Evolutionary conservation across 306 rosid genomes (phyloP).

Genomic region (Fragaria iinumae): DNA sequence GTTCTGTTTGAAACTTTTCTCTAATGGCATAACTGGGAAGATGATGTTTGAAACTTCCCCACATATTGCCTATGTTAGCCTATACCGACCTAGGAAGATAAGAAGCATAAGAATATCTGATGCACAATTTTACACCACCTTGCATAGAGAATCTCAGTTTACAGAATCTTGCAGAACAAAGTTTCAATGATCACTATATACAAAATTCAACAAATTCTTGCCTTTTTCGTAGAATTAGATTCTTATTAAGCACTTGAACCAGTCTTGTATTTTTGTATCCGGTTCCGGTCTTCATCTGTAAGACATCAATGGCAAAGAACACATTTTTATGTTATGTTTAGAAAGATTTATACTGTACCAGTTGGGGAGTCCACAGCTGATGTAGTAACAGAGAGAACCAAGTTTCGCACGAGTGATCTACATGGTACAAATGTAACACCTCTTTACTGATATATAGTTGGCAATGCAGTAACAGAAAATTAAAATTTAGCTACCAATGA

Average conservation of each 20-base stretch:
- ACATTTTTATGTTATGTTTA: slow-evolving; percentile 22
- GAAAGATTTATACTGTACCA: slow-evolving; percentile 30
- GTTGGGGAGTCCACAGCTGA: slow-evolving; percentile 27
- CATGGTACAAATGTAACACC: slow-evolving; percentile 37
- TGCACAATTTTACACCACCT: not conserved
- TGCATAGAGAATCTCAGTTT: not conserved
- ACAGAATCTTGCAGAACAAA: slow-evolving; percentile 9
- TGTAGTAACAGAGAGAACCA: slow-evolving; percentile 38
- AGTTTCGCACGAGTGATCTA: slow-evolving; percentile 31
- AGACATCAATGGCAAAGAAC: slow-evolving; percentile 14
- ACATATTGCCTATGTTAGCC: not conserved
- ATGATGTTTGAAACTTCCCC: not conserved
- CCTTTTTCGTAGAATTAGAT: not conserved
- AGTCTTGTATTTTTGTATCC: not conserved
- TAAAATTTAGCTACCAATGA: slow-evolving; percentile 38
- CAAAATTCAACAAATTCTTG: not conserved
- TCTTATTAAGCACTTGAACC: slow-evolving; percentile 7
- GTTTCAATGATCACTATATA: not conserved
- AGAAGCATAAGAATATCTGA: not conserved
- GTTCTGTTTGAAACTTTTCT: not conserved
- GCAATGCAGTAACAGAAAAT: slow-evolving; percentile 21
- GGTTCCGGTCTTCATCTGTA: slow-evolving; percentile 22
- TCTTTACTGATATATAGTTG: slow-evolving; percentile 20
- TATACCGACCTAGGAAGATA: not conserved
- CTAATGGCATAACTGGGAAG: too few species aligned